Base-by-base conservation (phyloP, 495 filamentous ascomycete species). In the Darksidea phi region DNA sequence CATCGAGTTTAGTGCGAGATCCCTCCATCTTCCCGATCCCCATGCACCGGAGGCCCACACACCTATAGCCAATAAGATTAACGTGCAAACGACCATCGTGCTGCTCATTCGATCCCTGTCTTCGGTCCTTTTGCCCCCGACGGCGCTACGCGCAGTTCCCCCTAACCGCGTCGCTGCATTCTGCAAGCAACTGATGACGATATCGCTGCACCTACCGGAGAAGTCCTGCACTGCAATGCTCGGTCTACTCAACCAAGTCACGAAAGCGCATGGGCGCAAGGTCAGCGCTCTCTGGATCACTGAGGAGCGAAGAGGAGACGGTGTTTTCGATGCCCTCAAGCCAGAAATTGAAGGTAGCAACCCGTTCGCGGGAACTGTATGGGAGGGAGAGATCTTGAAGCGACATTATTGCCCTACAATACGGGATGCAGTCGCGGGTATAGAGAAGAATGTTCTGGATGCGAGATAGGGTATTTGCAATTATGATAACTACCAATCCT, bases 41-140 rank as follows among this genome's bases (percentile, higher is more conserved):
- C 80, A 87, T 63, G 68, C 73, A 47, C 76, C 73, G 17, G 58
- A 62, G 26, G 69, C 56, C 48, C 46, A 53, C 21, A 70, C 53
- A 23, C 36, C 64, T 37, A 46, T 68, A 65, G 55, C 58, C 47
- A 85, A 85, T 75, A 90, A 87, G 75, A 82, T 98, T 74, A 97
- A 98, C 77, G 83, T 96, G 49, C 87, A 91, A 68, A 97, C 94
- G 0, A 94, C 90, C 1, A 90, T 87, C 12, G 91, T 96, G 34
- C 85, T 98, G 43, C 84, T 97, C 46, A 80, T 97, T 65, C 88
- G 90, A 46, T 90, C 89, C 56, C 80, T 98, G 6, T 84, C 87
- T 18, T 86, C 87, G 11, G 81, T 88, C 37, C 82, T 98, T 17
- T 80, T 86, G 23, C 89, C 90, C 1, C 79, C 83, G 7, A 80